Base-by-base conservation (phyloP, 2,329 filamentous ascomycete genomes). In the Pyricularia sp. region DNA sequence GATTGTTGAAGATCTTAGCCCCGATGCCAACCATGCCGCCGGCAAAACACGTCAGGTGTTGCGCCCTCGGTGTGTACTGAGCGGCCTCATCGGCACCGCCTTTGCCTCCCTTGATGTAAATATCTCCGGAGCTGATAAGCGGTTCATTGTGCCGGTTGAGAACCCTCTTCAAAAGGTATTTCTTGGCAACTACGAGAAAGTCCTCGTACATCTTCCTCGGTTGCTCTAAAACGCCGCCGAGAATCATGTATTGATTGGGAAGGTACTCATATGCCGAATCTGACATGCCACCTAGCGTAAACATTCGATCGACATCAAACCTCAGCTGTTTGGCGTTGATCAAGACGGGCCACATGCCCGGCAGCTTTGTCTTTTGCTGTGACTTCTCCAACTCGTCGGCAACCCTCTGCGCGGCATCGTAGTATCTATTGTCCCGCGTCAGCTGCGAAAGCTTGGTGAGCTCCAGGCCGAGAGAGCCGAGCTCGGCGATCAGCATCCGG, bases 21-120 rank as follows among this genome's bases (percentile, higher is more conserved):
- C 80, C 85, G 67, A 88, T 78, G 10, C 78, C 86, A 4, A 88
- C 82, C 86, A 88, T 88, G 30, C 85, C 86, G 16, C 85, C 85
- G 1, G 80, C 78, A 69, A 88, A 88, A 71, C 85, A 88, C 12
- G 81, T 81, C 2, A 87, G 75, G 72, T 88, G 86, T 49, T 83
- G 83, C 12, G 78, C 74, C 61, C 74, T 74, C 1, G 74, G 70
- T 1, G 74, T 73, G 26, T 68, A 73, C 24, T 69, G 70, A 66
- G 70, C 66, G 26, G 66, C 62, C 16, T 9, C 35, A 6, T 55
- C 40, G 44, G 35, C 13, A 44, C 4, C 30, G 8, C 22, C 31
- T 3, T 30, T 19, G 24, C 69, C 63, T 7, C 70, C 70, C 4
- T 69, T 68, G 19, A 69, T 67, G 2, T 69, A 65, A 53, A 68